phyloP scores from a whole-genome alignment of 208 protist species.

The Histomonas meleagridis region DNA sequence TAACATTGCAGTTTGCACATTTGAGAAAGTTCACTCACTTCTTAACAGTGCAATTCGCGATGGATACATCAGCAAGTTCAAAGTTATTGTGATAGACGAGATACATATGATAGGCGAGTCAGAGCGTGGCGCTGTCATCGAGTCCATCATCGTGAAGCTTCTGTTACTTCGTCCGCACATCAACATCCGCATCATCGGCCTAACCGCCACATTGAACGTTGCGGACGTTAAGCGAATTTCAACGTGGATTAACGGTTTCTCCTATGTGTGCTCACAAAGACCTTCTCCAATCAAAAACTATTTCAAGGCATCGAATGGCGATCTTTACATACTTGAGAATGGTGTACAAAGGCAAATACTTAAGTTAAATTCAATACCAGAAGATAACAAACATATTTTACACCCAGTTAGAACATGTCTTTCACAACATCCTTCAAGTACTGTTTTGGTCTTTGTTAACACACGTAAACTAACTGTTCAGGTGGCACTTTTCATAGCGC shows the following conservation, averaged over 20 bases:
- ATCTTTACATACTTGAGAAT: background rate
- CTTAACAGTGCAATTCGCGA: background rate
- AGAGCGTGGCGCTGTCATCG: background rate
- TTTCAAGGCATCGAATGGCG: background rate
- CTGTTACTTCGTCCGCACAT: background rate
- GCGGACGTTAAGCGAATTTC: background rate
- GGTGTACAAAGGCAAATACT: background rate
- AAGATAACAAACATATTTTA: conserved; percentile 12
- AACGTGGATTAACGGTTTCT: background rate
- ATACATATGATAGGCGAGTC: conserved; percentile 25
- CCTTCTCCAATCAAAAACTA: conserved; percentile 15
- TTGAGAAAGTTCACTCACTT: conserved; percentile 19
- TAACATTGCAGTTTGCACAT: background rate
- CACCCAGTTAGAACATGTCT: background rate
- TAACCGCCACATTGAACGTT: background rate
- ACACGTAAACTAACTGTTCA: background rate
- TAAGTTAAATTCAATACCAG: background rate
- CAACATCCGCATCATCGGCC: background rate
- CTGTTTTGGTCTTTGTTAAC: conserved; percentile 17
- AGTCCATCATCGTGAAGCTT: background rate
- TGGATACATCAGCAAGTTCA: background rate
- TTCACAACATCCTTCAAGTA: background rate
- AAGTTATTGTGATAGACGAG: background rate
- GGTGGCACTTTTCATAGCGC: background rate
- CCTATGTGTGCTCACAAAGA: background rate